phyloP scores from a whole-genome alignment of 2,329 filamentous ascomycete species.

The Alternaria postmessia region DNA sequence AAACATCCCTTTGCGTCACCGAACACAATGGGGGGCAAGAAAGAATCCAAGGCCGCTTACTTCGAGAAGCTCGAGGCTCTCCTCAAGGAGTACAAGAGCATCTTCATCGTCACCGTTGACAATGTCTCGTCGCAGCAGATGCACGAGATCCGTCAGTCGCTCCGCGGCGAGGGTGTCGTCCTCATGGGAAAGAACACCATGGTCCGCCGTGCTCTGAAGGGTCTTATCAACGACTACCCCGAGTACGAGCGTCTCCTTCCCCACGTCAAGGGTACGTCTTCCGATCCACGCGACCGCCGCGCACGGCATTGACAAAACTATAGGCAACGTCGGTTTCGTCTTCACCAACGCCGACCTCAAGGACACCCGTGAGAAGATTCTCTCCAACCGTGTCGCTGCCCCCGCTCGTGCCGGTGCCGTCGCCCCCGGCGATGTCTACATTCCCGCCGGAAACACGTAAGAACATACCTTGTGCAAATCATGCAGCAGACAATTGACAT shows the following conservation, averaged over 20 bases:
- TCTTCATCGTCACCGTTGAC: conserved; percentile 92
- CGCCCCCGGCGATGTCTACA: conserved; percentile 89
- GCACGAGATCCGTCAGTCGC: conserved; percentile 97
- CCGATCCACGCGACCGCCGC: conserved; percentile 1
- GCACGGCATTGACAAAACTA: conserved; percentile 25
- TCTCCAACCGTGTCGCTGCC: conserved; percentile 95
- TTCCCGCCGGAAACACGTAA: conserved; percentile 94
- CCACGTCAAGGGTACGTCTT: conserved; percentile 76
- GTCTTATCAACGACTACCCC: conserved; percentile 86
- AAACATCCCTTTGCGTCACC: conserved; percentile 96
- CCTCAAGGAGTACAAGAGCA: conserved; percentile 94
- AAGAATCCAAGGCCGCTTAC: conserved; percentile 93
- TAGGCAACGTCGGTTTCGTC: conserved; percentile 93
- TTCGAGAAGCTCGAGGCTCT: conserved; percentile 99
- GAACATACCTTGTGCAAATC: conserved; percentile 10
- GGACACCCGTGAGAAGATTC: conserved; percentile 89
- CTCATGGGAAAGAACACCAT: conserved; percentile 99
- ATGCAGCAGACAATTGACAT: conserved; percentile 23
- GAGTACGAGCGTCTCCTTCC: conserved; percentile 99
- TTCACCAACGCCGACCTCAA: conserved; percentile 99
- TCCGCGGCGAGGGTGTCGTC: conserved; percentile 91
- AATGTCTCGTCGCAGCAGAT: conserved; percentile 99
- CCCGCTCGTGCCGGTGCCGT: conserved; percentile 97
- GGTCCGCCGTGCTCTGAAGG: conserved; percentile 98
- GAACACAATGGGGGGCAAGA: conserved; percentile 99